Base-by-base conservation (phyloP, 2,329 filamentous ascomycete genomes). In the Madurella mycetomatis region DNA sequence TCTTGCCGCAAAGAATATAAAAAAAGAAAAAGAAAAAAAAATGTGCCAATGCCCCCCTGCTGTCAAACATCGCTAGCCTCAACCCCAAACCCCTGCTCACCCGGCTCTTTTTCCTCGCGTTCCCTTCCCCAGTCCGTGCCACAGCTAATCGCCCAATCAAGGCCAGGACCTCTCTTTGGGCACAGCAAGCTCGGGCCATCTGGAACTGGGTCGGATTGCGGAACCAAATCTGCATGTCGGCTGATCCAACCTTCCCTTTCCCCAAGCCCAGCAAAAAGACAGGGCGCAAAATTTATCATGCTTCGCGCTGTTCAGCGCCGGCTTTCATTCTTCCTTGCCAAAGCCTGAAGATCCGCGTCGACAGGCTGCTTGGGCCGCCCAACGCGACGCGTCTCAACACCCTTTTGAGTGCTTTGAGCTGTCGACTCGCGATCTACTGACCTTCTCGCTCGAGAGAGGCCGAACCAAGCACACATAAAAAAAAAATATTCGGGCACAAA, bases 201-300 rank as follows among this genome's bases (percentile, higher is more conserved):
- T 49, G 34, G 49, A 49, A 49, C 51, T 57, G 37, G 48, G 43
- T 48, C 51, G 51, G 51, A 31, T 45, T 57, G 56, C 47, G 51
- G 54, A 55, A 50, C 55, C 56, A 59, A 57, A 59, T 57, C 59
- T 62, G 60, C 58, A 63, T 43, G 56, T 60, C 56, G 61, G 58
- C 55, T 62, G 60, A 61, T 64, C 55, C 62, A 63, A 60, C 60
- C 60, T 59, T 55, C 47, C 55, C 55, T 55, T 61, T 59, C 57
- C 58, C 61, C 61, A 63, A 58, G 60, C 60, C 34, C 45, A 41
- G 25, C 52, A 48, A 44, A 47, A 47, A 49, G 53, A 51, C 53
- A 60, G 47, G 52, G 49, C 55, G 56, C 61, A 62, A 64, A 64
- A 61, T 60, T 63, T 60, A 48, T 49, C 43, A 55, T 55, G 57